Percentiles rank a stretch among this genome's conserved stretches.
These are phyloP conservation scores for Neurospora terricola DNA, from an alignment of 495 filamentous ascomycete species.

Conservation along the genomic window DNA sequence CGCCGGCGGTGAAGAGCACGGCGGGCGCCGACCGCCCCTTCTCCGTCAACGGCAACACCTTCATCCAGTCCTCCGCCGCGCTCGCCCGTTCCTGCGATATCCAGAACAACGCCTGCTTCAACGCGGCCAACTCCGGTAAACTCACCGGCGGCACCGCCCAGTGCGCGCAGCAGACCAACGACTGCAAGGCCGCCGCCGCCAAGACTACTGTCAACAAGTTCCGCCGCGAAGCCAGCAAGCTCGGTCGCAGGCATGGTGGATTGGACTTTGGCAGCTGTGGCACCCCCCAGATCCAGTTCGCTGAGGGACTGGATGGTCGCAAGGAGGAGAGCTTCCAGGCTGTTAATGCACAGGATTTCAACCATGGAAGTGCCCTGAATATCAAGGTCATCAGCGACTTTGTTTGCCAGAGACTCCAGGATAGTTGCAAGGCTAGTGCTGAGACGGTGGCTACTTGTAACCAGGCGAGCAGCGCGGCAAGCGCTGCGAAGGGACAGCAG, in stretches of 20 bases:
- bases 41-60: slow-evolving; percentile 43
- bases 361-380: slow-evolving; percentile 47
- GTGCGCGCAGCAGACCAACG: slow-evolving; percentile 38
- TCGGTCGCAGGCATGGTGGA: slow-evolving; percentile 14
- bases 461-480: slow-evolving; percentile 30
- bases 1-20: too few relatives aligned
- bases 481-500: slow-evolving; percentile 31
- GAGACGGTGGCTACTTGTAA: slow-evolving; percentile 39
- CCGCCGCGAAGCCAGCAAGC: slow-evolving; percentile 11
- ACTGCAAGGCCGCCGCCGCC: slow-evolving; percentile 30
- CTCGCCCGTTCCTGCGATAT: slow-evolving; percentile 43
- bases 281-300: slow-evolving; percentile 46
- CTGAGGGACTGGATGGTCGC: slow-evolving; percentile 40
- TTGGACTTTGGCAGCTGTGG: slow-evolving; percentile 41
- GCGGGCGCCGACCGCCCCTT: slow-evolving; percentile 42
- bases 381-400: slow-evolving; percentile 45
- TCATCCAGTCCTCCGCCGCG: slow-evolving; percentile 40
- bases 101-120: slow-evolving; percentile 48
- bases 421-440: slow-evolving; percentile 41
- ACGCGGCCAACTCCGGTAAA: slow-evolving; percentile 43
- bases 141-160: slow-evolving; percentile 30
- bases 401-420: slow-evolving; percentile 44
- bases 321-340: slow-evolving; percentile 42
- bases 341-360: slow-evolving; percentile 42
- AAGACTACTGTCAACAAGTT: slow-evolving; percentile 4